phyloP scores from a whole-genome alignment of 2,329 filamentous ascomycete species.

The Ophiostoma montium region DNA sequence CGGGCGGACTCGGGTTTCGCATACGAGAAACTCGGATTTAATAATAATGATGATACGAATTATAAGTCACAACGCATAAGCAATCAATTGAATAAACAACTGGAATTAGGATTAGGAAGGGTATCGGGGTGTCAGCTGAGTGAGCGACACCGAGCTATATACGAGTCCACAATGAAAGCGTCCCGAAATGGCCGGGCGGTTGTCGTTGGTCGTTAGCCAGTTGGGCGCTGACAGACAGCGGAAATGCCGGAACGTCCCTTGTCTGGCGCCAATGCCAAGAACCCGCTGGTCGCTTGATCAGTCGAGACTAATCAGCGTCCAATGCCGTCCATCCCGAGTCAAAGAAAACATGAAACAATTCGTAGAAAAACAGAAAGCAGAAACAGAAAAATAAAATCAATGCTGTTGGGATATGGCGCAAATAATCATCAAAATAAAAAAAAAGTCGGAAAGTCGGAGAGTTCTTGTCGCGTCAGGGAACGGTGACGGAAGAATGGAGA shows the following conservation, averaged over 20 bases:
- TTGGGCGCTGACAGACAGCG: neutral
- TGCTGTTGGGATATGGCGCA: neutral
- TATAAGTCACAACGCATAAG: no score
- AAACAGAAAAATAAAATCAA: neutral
- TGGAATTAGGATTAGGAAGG: neutral
- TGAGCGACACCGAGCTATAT: no score
- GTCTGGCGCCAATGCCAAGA: neutral
- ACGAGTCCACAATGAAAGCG: no score
- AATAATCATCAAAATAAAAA: neutral
- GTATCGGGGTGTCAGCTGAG: neutral
- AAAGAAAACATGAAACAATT: neutral
- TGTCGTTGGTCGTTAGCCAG: no score
- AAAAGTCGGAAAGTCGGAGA: neutral
- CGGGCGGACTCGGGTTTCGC: no score
- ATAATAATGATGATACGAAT: no score
- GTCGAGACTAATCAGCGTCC: neutral
- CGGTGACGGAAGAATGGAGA: neutral
- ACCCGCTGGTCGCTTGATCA: neutral
- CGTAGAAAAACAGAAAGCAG: neutral
- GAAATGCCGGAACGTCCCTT: conserved; percentile 1
- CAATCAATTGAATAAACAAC: neutral
- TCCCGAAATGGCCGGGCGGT: no score
- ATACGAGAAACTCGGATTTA: no score
- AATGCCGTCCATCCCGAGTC: neutral
- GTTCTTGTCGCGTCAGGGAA: no score